phyloP scores from a whole-genome alignment of 1,139 yeast species.

The Saccharomycopsis phalli region DNA sequence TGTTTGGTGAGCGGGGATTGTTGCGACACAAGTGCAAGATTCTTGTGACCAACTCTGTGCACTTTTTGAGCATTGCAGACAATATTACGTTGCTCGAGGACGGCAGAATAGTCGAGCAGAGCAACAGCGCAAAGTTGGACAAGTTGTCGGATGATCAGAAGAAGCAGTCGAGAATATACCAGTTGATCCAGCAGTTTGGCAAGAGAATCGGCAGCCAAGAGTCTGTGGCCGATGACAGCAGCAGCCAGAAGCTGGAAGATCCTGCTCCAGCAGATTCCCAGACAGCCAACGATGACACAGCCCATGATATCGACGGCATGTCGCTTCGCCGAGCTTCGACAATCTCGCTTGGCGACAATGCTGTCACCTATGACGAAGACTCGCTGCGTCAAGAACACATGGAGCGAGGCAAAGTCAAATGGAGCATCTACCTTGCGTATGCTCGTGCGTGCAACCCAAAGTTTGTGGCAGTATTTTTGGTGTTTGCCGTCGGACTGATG shows the following conservation, averaged over 20 bases:
- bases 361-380: slow-evolving; percentile 29
- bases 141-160: slow-evolving; percentile 31
- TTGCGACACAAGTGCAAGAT: slow-evolving; percentile 68
- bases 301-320: slow-evolving; percentile 25
- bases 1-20: slow-evolving; percentile 74
- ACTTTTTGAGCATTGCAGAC: slow-evolving; percentile 74
- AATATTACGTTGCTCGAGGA: slow-evolving; percentile 62
- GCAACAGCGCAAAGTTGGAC: slow-evolving; percentile 54
- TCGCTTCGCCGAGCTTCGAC: slow-evolving; percentile 67
- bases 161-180: slow-evolving; percentile 40
- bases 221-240: slow-evolving; percentile 16
- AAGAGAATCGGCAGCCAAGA: slow-evolving; percentile 31
- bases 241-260: slow-evolving; percentile 23
- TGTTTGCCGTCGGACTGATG: slow-evolving; percentile 46
- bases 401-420: slow-evolving; percentile 90
- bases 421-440: slow-evolving; percentile 77
- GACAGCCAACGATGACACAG: slow-evolving; percentile 22
- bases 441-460: slow-evolving; percentile 81
- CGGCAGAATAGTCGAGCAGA: slow-evolving; percentile 75
- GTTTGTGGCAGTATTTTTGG: slow-evolving; percentile 42
- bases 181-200: slow-evolving; percentile 70
- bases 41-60: slow-evolving; percentile 82
- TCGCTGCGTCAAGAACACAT: slow-evolving; percentile 59
- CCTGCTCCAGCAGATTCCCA: slow-evolving; percentile 20
- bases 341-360: slow-evolving; percentile 37